phyloP scores from a whole-genome alignment of 1,139 yeast genomes.

The Diutina mesorugosa region DNA sequence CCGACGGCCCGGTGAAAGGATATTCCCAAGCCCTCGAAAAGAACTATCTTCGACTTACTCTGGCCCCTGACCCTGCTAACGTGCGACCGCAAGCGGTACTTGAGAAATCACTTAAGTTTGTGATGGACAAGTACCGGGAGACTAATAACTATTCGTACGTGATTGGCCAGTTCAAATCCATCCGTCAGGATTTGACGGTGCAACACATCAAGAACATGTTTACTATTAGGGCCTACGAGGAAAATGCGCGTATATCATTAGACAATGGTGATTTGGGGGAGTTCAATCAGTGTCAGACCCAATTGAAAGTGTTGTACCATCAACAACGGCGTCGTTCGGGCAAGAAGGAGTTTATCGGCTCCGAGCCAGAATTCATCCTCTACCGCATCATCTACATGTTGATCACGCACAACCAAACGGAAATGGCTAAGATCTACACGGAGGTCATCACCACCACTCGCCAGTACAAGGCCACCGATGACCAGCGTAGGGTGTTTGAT shows the following conservation, averaged over 20 bases:
- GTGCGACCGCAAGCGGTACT: constrained; percentile 67
- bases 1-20: constrained; percentile 41
- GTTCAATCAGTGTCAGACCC: constrained; percentile 89
- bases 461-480: constrained; percentile 12
- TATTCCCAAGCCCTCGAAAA: constrained; percentile 57
- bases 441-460: constrained; percentile 11
- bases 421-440: constrained; percentile 18
- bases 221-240: constrained; percentile 69
- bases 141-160: constrained; percentile 56
- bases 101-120: constrained; percentile 40
- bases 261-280: constrained; percentile 82
- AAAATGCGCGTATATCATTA: constrained; percentile 79
- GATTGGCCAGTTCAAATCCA: constrained; percentile 82
- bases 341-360: constrained; percentile 8
- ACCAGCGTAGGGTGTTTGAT: constrained; percentile 9
- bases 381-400: constrained; percentile 70
- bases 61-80: constrained; percentile 77
- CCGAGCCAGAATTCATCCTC: constrained; percentile 51
- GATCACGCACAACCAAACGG: constrained; percentile 57
- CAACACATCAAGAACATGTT: constrained; percentile 77
- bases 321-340: background rate
- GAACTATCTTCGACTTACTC: constrained; percentile 68
- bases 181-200: constrained; percentile 87
- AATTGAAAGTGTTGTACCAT: constrained; percentile 47
- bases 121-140: constrained; percentile 41